A percentile compares a stretch with the other conserved stretches of the same genome.
phyloP scores from a whole-genome alignment of 495 filamentous ascomycete species.

The Pyrenopolyporus hunteri region DNA sequence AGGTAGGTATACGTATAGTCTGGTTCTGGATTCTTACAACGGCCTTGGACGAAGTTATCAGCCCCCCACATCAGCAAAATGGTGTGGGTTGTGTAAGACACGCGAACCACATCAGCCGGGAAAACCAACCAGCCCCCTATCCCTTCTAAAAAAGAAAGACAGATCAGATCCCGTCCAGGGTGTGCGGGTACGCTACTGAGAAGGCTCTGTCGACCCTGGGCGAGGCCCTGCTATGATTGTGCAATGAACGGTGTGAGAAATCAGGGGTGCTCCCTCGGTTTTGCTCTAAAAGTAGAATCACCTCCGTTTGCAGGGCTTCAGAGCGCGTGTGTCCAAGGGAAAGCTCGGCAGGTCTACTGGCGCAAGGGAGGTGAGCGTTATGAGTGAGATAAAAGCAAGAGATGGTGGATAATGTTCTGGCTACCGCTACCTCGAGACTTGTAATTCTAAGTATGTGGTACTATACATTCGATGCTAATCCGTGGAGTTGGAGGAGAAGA shows the following conservation, averaged over 20 bases:
- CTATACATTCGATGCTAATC: not conserved
- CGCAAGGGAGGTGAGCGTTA: slow-evolving; percentile 19
- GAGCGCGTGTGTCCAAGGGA: not conserved
- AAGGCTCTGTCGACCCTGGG: slow-evolving; percentile 3
- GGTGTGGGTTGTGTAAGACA: slow-evolving; percentile 32
- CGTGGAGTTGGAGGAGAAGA: too few relatives aligned
- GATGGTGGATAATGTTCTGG: not conserved
- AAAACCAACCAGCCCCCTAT: slow-evolving; percentile 11
- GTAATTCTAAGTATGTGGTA: too few relatives aligned
- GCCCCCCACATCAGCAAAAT: slow-evolving; percentile 7
- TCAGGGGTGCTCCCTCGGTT: slow-evolving; percentile 10
- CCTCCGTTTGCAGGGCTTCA: not conserved
- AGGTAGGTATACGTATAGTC: not conserved
- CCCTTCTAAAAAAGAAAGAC: slow-evolving; percentile 22
- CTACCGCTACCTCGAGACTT: too few relatives aligned
- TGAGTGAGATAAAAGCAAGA: slow-evolving; percentile 22
- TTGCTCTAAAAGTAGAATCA: not conserved
- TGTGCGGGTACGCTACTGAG: slow-evolving; percentile 9
- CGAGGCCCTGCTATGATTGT: slow-evolving; percentile 12
- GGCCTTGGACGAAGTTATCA: slow-evolving; percentile 1
- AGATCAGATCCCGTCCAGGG: not conserved
- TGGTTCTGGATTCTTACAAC: slow-evolving; percentile 11
- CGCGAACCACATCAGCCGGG: slow-evolving; percentile 1
- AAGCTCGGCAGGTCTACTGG: slow-evolving; percentile 1
- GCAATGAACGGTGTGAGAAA: not conserved